Evolutionary conservation across 108 stramenopile genomes (phyloP), one percentile per base, ranked within the genome.

Genomic region (Nitzschia sp.): DNA sequence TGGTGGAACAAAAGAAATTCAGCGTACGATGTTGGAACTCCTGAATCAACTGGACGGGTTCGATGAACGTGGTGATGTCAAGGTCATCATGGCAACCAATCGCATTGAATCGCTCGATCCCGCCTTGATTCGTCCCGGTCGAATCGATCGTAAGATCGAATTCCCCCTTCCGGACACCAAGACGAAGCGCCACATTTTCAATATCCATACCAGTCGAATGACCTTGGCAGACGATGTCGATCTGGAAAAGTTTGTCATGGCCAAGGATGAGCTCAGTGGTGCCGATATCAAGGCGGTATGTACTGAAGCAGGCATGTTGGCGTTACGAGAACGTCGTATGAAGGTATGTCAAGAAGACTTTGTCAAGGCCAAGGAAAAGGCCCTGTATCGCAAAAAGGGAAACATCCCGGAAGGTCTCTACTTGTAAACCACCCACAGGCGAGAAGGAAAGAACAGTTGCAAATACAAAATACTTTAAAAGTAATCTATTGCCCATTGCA

Each of bases 31-130:
- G 99, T 85, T 99, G 48, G 99, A 99, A 77, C 87, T 99, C 0
- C 80, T 99, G 44, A 98, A 98, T 82, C 99, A 99, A 83, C 85
- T 99, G 47, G 99, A 99, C 76, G 99, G 99, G 9, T 99, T 99
- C 72, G 99, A 98, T 60, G 97, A 98, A 74, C 85, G 97, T 6
- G 93, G 95, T 1, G 97, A 98, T 63, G 97, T 99, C 70, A 99
- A 99, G 89, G 98, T 99, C 68, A 98, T 99, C 76, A 98, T 98
- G 99, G 99, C 99, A 23, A 99, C 99, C 29, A 99, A 99, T 79
- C 91, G 91, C 66, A 98, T 98, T 71, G 99, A 99, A 71, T 80
- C 77, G n/a, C 78, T 99, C 30, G 99, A 99, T 77, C 99, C 99
- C 2, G 99, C 99, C 17, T 75, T 99, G 45, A 98, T 99, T 71